Evolutionary conservation across 2,329 filamentous ascomycete species (phyloP).

Genomic region (Trichoderma asperellum): DNA sequence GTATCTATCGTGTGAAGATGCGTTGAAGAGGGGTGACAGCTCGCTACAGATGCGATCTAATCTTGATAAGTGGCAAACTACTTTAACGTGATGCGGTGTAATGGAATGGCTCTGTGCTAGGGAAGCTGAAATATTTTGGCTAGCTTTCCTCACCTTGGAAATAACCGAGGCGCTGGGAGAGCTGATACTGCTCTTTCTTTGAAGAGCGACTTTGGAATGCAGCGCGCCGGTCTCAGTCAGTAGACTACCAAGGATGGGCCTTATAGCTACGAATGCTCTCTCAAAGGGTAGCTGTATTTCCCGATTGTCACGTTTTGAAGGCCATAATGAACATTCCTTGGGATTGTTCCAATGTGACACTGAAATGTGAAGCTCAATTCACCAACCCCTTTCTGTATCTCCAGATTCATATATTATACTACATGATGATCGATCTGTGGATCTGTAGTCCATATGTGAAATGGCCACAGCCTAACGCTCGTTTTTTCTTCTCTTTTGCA

Average conservation of each 20-base stretch:
- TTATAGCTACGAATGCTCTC: background rate
- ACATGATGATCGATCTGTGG: background rate
- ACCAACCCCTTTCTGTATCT: background rate
- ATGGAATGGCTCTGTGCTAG: background rate
- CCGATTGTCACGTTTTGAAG: background rate
- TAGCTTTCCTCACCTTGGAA: background rate
- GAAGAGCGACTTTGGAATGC: background rate
- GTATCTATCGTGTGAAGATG: background rate
- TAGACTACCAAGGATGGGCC: background rate
- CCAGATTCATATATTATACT: background rate
- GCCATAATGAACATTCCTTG: conserved; percentile 5
- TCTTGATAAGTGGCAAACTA: background rate
- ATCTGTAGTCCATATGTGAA: background rate
- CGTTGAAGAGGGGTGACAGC: background rate
- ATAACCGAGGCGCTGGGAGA: background rate
- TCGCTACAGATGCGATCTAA: background rate
- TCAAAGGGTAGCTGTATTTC: background rate
- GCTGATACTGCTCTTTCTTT: background rate
- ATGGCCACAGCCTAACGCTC: background rate
- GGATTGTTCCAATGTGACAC: background rate
- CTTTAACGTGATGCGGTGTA: background rate
- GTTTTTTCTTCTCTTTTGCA: background rate
- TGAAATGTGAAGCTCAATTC: background rate
- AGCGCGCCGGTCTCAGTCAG: conserved; percentile 11
- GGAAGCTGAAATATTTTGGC: background rate